phyloP scores from a whole-genome alignment of 163 green algal genomes.

The Scenedesmus sp. region DNA sequence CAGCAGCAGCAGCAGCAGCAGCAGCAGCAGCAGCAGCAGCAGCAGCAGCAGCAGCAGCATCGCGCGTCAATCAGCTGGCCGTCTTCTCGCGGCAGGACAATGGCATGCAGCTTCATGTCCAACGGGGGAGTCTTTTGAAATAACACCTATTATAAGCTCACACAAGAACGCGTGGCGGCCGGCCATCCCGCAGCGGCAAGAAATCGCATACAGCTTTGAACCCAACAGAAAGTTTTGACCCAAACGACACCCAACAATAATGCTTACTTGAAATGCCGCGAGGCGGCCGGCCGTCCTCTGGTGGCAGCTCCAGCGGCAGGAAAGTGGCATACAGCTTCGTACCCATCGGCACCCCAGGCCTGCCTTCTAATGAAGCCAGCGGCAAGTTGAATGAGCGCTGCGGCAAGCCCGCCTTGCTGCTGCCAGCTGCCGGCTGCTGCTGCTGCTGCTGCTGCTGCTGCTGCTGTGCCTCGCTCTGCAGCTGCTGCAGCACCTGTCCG shows the following conservation, averaged over 20 bases:
- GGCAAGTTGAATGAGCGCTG: slow-evolving; percentile 81
- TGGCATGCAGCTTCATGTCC: neutral
- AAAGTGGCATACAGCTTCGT: slow-evolving; percentile 92
- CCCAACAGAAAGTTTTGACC: neutral
- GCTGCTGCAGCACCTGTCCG: slow-evolving; percentile 3
- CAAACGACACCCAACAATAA: neutral
- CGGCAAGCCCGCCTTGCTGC: slow-evolving; percentile 1
- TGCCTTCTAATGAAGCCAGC: slow-evolving; percentile 86
- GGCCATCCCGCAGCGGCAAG: too few species aligned
- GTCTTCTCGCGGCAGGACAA: neutral
- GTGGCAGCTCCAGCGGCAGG: slow-evolving; percentile 77
- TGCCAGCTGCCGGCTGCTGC: slow-evolving; percentile 14
- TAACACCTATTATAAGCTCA: too few species aligned
- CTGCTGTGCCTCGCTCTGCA: neutral
- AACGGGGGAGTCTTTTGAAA: too few species aligned
- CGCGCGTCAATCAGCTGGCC: too few species aligned
- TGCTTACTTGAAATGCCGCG: slow-evolving; percentile 79
- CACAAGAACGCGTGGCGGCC: too few species aligned
- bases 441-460: slow-evolving; percentile 31
- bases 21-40: slow-evolving; percentile 1
- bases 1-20: slow-evolving; percentile 16
- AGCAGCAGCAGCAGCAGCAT: neutral
- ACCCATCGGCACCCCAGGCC: slow-evolving; percentile 61
- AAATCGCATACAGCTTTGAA: too few species aligned
- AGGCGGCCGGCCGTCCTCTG: slow-evolving; percentile 63